phyloP scores from a whole-genome alignment of 805 yeast species.

The Sugiyamaella boreocaroliniensis region DNA sequence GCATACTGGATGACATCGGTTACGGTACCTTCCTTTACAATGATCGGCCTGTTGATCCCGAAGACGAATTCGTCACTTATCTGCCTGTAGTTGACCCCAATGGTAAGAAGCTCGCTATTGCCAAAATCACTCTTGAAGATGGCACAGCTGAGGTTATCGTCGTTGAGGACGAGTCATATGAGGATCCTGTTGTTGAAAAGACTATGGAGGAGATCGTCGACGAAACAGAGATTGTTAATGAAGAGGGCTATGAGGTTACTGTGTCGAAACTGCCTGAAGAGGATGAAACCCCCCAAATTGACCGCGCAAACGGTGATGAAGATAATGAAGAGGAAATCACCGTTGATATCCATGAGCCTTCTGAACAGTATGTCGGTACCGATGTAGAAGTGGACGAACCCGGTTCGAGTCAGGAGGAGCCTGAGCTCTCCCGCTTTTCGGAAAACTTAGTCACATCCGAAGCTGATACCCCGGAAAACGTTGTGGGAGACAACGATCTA shows the following conservation, averaged over 20 bases:
- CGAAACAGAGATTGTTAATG: neutral
- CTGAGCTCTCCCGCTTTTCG: neutral
- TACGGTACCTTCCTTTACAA: neutral
- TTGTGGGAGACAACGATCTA: neutral
- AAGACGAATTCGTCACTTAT: neutral
- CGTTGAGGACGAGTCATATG: neutral
- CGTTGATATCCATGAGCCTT: too few species aligned
- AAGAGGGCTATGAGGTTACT: neutral
- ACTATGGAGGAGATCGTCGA: neutral
- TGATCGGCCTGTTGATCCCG: neutral
- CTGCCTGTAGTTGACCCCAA: neutral
- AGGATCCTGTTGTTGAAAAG: neutral
- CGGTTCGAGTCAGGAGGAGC: too few species aligned
- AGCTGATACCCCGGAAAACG: neutral
- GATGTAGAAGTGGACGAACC: too few species aligned
- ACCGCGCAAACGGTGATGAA: too few species aligned
- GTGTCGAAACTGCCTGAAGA: neutral
- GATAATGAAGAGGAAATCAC: too few species aligned
- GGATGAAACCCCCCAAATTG: too few species aligned
- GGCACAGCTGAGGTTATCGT: neutral
- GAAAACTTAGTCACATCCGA: neutral
- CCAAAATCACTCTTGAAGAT: neutral
- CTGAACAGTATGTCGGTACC: too few species aligned
- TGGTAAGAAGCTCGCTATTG: neutral
- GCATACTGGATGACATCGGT: neutral